Evolutionary conservation across 148 eudicot species (phyloP).

Genomic region (Rhododendron simsii): DNA sequence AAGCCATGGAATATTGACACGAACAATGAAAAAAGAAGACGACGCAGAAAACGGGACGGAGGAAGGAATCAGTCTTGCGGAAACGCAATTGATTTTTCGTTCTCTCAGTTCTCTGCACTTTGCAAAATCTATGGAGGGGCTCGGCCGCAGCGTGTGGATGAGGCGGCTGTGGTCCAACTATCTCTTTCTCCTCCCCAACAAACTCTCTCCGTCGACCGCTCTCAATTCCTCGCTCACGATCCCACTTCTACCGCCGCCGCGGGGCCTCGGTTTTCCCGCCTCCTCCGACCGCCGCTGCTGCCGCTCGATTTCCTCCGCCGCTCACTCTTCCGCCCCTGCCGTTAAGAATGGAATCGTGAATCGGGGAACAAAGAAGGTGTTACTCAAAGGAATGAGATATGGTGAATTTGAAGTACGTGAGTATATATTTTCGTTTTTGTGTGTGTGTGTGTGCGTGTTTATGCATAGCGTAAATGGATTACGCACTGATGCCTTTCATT

Average conservation of each 20-base stretch:
- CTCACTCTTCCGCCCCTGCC: not conserved
- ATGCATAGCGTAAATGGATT: no score
- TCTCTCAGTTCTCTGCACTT: not conserved
- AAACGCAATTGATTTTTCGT: not conserved
- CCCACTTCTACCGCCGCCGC: not conserved
- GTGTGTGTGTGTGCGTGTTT: no score
- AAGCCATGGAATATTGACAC: no score
- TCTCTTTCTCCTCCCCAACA: not conserved
- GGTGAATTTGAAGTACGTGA: slow-evolving; percentile 62
- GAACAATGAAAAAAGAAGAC: no score
- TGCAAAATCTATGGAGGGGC: not conserved
- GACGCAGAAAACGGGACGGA: no score
- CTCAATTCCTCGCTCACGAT: not conserved
- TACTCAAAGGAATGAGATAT: slow-evolving; percentile 71
- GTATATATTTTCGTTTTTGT: not conserved
- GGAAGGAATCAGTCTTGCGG: no score
- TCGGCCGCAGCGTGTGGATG: slow-evolving; percentile 12
- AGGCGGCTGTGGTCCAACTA: slow-evolving; percentile 11
- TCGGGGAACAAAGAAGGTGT: slow-evolving; percentile 37
- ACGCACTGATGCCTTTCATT: not conserved
- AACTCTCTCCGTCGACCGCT: not conserved
- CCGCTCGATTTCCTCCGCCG: slow-evolving; percentile 2
- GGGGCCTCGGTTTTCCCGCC: not conserved
- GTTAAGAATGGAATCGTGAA: slow-evolving; percentile 2
- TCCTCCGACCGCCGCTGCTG: not conserved